phyloP scores from a whole-genome alignment of 75 land plant genomes.

The Ceratopteris richardii region DNA sequence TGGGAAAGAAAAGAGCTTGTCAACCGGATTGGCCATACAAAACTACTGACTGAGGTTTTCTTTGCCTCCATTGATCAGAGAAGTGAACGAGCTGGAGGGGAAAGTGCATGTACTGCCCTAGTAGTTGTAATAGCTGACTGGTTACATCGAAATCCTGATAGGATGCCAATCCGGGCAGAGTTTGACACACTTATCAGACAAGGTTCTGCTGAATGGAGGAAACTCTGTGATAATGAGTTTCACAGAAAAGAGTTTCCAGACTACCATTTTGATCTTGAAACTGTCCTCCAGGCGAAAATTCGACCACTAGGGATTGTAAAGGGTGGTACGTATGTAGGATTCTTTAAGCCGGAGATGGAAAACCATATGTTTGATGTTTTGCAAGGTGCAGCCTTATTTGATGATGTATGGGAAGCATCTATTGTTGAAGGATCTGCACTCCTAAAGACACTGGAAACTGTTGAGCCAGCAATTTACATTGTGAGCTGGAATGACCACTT shows the following conservation, averaged over 20 bases:
- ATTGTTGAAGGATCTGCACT: not conserved
- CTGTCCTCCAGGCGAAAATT: constrained; percentile 36
- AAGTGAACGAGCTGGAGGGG: constrained; percentile 60
- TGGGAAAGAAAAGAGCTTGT: constrained; percentile 53
- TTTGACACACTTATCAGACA: constrained; percentile 54
- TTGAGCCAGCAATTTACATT: constrained; percentile 48
- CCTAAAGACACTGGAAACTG: constrained; percentile 7
- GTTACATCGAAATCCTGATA: constrained; percentile 38
- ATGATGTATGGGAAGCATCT: constrained; percentile 60
- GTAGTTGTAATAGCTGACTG: constrained; percentile 64
- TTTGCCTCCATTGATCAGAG: constrained; percentile 80
- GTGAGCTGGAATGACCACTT: constrained; percentile 85
- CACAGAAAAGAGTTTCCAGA: constrained; percentile 39
- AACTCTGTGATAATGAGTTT: constrained; percentile 32
- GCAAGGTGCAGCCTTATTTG: constrained; percentile 54
- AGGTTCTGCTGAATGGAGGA: constrained; percentile 63
- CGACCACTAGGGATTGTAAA: constrained; percentile 28
- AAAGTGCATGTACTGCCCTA: constrained; percentile 62
- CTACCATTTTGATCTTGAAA: constrained; percentile 69
- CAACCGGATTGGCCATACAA: constrained; percentile 59
- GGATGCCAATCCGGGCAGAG: constrained; percentile 40
- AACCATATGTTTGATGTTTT: constrained; percentile 32
- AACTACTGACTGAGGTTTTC: constrained; percentile 38
- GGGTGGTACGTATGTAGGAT: constrained; percentile 50
- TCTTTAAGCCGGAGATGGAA: constrained; percentile 40